Conservation (phyloP, 805 yeast genomes). For the Teunomyces pallodes region DNA sequence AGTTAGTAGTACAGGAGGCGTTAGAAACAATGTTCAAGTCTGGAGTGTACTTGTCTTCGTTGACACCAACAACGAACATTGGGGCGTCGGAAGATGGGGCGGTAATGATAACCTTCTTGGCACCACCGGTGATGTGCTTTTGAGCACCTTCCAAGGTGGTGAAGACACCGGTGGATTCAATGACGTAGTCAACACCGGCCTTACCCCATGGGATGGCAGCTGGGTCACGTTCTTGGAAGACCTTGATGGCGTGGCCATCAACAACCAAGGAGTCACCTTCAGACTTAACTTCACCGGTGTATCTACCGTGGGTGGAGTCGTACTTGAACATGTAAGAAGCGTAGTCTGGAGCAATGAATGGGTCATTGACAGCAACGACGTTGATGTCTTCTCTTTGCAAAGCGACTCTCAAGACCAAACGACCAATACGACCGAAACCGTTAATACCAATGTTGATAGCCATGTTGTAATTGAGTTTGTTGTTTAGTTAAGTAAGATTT, state of each 20-base stretch:
- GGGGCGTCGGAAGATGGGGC: slow-evolving; percentile 37
- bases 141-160: slow-evolving; percentile 34
- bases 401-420: slow-evolving; percentile 34
- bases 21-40: slow-evolving; percentile 32
- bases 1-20: slow-evolving; percentile 38
- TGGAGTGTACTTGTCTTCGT: slow-evolving; percentile 31
- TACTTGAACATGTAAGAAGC: slow-evolving; percentile 38
- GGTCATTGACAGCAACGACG: slow-evolving; percentile 34
- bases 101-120: slow-evolving; percentile 34
- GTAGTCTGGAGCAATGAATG: slow-evolving; percentile 34
- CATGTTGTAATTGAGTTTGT: slow-evolving; percentile 12
- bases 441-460: slow-evolving; percentile 31
- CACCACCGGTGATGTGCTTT: slow-evolving; percentile 37
- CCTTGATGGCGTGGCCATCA: slow-evolving; percentile 28
- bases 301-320: slow-evolving; percentile 36
- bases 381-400: slow-evolving; percentile 29
- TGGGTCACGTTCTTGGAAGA: slow-evolving; percentile 35
- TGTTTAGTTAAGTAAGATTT: background rate
- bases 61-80: slow-evolving; percentile 36
- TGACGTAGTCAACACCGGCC: slow-evolving; percentile 29
- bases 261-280: slow-evolving; percentile 24
- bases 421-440: slow-evolving; percentile 38
- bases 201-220: slow-evolving; percentile 34
- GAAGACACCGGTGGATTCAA: slow-evolving; percentile 37
- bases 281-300: slow-evolving; percentile 26